A percentile compares a stretch with the other conserved stretches of the same genome.
Evolutionary conservation across 192 early-diverging fungal species (phyloP).

Genomic region (Entomortierella lignicola): DNA sequence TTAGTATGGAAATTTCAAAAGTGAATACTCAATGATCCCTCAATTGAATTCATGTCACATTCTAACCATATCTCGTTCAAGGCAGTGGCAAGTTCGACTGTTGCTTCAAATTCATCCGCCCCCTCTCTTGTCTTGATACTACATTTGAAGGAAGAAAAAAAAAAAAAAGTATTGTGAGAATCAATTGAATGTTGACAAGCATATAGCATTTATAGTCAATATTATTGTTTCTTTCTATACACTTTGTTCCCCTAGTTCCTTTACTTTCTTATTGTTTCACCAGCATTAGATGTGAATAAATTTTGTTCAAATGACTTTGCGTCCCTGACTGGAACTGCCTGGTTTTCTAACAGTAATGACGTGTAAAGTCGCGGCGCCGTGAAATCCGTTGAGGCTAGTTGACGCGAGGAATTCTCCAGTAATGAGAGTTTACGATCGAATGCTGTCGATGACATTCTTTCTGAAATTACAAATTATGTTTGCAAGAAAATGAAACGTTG

Average conservation of each 20-base stretch:
- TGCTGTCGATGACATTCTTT: slow-evolving; percentile 10
- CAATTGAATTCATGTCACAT: background rate
- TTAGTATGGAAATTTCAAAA: no score
- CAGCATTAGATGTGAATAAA: slow-evolving; percentile 14
- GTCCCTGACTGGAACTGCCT: slow-evolving; percentile 35
- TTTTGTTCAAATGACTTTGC: slow-evolving; percentile 41
- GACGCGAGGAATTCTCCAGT: slow-evolving; percentile 36
- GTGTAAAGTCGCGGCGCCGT: slow-evolving; percentile 37
- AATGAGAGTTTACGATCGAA: slow-evolving; percentile 17
- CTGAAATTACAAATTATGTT: no score
- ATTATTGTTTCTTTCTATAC: background rate
- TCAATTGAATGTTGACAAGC: no score
- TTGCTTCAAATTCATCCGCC: slow-evolving; percentile 39
- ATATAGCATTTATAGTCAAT: no score
- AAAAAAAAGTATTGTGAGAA: background rate
- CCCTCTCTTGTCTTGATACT: slow-evolving; percentile 40
- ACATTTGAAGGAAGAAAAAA: background rate
- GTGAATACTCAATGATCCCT: no score
- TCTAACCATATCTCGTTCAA: slow-evolving; percentile 49
- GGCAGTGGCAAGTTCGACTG: slow-evolving; percentile 21
- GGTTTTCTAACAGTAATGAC: slow-evolving; percentile 44
- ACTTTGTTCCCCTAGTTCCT: background rate
- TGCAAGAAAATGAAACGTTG: no score
- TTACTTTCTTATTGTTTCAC: slow-evolving; percentile 31
- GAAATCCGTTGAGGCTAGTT: slow-evolving; percentile 29